Conservation (phyloP, 495 filamentous ascomycete species). For the Sporormia fimetaria region DNA sequence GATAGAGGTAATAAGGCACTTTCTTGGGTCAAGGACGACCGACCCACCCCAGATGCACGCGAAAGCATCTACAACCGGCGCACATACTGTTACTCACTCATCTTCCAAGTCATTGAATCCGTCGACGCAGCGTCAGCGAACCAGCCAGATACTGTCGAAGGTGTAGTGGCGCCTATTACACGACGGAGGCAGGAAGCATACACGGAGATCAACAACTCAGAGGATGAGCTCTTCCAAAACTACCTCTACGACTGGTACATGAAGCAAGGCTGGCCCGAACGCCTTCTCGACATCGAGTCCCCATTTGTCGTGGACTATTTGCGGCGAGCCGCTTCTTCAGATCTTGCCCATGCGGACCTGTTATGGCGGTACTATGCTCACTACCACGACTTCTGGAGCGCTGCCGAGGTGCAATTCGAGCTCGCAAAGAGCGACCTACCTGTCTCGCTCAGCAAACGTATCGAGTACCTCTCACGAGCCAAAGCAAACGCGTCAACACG, state of each 20-base stretch:
- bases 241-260: slow-evolving; percentile 97
- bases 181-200: slow-evolving; percentile 80
- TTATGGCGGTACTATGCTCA: slow-evolving; percentile 83
- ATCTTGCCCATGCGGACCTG: slow-evolving; percentile 72
- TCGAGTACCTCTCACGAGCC: slow-evolving; percentile 79
- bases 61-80: slow-evolving; percentile 54
- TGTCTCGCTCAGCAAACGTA: slow-evolving; percentile 62
- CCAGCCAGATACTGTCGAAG: slow-evolving; percentile 63
- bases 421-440: slow-evolving; percentile 71
- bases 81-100: slow-evolving; percentile 68
- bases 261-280: slow-evolving; percentile 64
- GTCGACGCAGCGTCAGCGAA: slow-evolving; percentile 57
- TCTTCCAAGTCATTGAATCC: slow-evolving; percentile 61
- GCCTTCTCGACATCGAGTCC: slow-evolving; percentile 71
- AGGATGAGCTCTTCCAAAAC: slow-evolving; percentile 86
- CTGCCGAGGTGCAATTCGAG: slow-evolving; percentile 71
- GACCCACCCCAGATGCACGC: slow-evolving; percentile 54
- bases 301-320: slow-evolving; percentile 81
- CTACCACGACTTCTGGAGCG: slow-evolving; percentile 65
- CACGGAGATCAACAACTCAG: slow-evolving; percentile 67
- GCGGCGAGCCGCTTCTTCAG: slow-evolving; percentile 52
- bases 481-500: slow-evolving; percentile 74
- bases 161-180: slow-evolving; percentile 58
- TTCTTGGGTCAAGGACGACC: slow-evolving; percentile 59
- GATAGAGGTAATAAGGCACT: slow-evolving; percentile 77